phyloP scores from a whole-genome alignment of 345 rosid genomes.

The Camelina hispida region DNA sequence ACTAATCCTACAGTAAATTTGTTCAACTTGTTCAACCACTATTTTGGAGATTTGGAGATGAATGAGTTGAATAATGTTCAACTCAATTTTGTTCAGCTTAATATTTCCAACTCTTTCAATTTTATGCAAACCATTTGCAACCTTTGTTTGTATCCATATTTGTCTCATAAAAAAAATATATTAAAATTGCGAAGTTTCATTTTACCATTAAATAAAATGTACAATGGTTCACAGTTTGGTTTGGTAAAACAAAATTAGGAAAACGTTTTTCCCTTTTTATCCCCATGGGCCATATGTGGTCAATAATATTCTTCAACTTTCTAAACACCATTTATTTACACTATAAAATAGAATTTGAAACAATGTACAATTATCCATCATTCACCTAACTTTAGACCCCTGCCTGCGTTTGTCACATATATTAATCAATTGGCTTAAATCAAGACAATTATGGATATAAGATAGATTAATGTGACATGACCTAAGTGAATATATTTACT shows the following conservation, averaged over 20 bases:
- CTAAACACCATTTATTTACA: constrained; percentile 17
- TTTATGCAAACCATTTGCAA: too few species aligned
- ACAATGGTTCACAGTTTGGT: not conserved
- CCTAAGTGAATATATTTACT: constrained; percentile 4
- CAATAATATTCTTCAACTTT: constrained; percentile 17
- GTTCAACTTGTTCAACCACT: too few species aligned
- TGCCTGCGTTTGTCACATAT: not conserved
- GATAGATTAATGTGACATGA: constrained; percentile 30
- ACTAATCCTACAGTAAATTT: too few species aligned
- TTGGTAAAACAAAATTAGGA: constrained; percentile 6
- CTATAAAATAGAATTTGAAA: not conserved
- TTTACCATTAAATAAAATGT: too few species aligned
- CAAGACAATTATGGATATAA: constrained; percentile 19
- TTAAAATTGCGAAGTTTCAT: too few species aligned
- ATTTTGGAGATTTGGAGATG: too few species aligned
- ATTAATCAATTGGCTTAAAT: constrained; percentile 19
- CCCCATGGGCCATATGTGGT: not conserved
- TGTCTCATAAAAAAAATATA: too few species aligned
- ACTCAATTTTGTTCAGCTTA: too few species aligned
- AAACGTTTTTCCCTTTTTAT: not conserved
- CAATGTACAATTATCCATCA: not conserved
- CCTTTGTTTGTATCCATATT: too few species aligned
- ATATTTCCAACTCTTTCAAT: too few species aligned
- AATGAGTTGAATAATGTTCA: too few species aligned
- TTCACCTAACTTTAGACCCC: constrained; percentile 2